A percentile compares a stretch with the other conserved stretches of the same genome.
phyloP scores from a whole-genome alignment of 305 asterid species.

The Solanum chacoense region DNA sequence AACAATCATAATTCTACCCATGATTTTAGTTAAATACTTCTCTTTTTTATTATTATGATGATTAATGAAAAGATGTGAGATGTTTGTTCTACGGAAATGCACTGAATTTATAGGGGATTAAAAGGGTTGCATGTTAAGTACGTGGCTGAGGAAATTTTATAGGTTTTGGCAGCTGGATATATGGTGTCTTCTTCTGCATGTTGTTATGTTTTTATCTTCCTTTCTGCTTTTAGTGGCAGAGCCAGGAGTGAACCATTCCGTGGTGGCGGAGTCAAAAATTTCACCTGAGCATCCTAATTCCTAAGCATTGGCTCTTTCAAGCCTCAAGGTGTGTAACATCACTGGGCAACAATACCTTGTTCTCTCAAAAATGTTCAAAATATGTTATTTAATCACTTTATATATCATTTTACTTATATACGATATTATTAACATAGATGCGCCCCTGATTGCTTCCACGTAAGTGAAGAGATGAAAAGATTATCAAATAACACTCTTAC shows the following conservation, averaged over 20 bases:
- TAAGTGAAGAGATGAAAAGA: too few relatives aligned
- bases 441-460: too few relatives aligned
- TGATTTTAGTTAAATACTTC: not conserved
- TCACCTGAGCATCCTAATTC: rapidly evolving
- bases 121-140: not conserved
- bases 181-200: not conserved
- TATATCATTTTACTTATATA: too few relatives aligned
- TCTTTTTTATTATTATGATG: not conserved
- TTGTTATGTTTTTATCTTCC: not conserved
- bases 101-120: not conserved
- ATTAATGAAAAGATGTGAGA: not conserved
- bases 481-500: too few relatives aligned
- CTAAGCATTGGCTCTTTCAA: too few relatives aligned
- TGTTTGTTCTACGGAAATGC: not conserved
- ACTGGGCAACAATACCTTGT: rapidly evolving
- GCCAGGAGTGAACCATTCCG: too few relatives aligned
- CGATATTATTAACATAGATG: too few relatives aligned
- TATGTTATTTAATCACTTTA: too few relatives aligned
- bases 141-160: not conserved
- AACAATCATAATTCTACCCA: not conserved
- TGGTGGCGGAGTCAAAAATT: too few relatives aligned
- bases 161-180: not conserved
- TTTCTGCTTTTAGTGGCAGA: not conserved
- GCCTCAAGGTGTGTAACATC: rapidly evolving
- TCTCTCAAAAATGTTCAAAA: too few relatives aligned